These are phyloP conservation scores for Domatiomyces globalis DNA, from an alignment of 2,329 filamentous ascomycete genomes.

Conservation along the genomic window DNA sequence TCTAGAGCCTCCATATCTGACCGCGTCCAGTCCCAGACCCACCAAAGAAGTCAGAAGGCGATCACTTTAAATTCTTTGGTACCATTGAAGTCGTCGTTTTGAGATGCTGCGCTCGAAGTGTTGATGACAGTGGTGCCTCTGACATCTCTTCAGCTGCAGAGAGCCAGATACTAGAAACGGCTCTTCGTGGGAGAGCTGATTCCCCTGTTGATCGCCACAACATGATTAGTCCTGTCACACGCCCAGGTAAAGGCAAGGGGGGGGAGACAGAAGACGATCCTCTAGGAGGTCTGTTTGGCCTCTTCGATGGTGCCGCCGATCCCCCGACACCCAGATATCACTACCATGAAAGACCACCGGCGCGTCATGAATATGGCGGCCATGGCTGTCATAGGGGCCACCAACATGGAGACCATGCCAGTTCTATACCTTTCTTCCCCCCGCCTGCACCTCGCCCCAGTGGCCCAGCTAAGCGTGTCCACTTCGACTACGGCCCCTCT, in stretches of 20 bases:
- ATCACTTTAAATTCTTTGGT: conserved; percentile 19
- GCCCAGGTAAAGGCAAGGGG: neutral
- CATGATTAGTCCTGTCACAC: neutral
- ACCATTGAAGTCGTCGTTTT: conserved; percentile 22
- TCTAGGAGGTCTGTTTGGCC: conserved; percentile 3
- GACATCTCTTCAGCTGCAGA: conserved; percentile 14
- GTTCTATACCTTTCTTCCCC: conserved; percentile 2
- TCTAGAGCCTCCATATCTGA: neutral
- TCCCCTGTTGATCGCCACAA: neutral
- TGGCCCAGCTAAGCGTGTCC: conserved; percentile 3
- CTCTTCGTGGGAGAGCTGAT: neutral
- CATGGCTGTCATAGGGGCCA: neutral
- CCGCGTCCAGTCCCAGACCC: neutral
- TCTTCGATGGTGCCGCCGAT: conserved; percentile 13
- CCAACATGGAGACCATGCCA: neutral
- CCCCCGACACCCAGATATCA: conserved; percentile 4
- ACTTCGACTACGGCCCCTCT: conserved; percentile 10
- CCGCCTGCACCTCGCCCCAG: neutral
- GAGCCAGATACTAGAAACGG: conserved; percentile 8
- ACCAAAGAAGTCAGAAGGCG: conserved; percentile 1
- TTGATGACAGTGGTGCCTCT: conserved; percentile 4
- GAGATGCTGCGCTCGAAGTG: conserved; percentile 14
- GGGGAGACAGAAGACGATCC: neutral
- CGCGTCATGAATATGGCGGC: conserved; percentile 1
- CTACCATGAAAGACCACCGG: conserved; percentile 3